Percentiles rank a stretch among this genome's conserved stretches.
Conservation (phyloP, 176 grass and related monocot species). For the Rhynchospora breviuscula region DNA sequence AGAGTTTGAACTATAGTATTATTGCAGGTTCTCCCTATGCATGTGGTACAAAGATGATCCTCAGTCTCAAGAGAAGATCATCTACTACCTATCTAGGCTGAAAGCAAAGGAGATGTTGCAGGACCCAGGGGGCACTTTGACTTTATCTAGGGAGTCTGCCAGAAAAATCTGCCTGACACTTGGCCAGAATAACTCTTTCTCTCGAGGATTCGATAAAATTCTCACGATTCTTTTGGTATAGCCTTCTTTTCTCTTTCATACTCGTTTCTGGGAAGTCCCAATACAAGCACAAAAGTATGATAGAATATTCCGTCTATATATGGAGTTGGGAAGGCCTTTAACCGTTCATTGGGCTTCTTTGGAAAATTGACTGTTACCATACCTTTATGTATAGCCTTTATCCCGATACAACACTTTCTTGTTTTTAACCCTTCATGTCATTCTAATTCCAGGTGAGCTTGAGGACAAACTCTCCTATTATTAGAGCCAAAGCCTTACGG, state of each 20-base stretch:
- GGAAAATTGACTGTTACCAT: background rate
- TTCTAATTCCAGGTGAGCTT: slow-evolving; percentile 61
- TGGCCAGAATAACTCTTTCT: slow-evolving; percentile 88
- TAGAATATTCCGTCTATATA: background rate
- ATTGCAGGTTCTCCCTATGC: slow-evolving; percentile 86
- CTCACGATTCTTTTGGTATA: slow-evolving; percentile 89
- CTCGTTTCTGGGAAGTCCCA: background rate
- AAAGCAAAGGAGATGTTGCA: slow-evolving; percentile 91
- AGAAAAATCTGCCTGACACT: slow-evolving; percentile 91
- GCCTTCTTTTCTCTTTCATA: slow-evolving; percentile 12
- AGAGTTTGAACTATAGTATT: background rate
- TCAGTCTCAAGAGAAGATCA: slow-evolving; percentile 68
- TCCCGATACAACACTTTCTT: background rate
- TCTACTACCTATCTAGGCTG: slow-evolving; percentile 80
- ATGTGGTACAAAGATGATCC: slow-evolving; percentile 94
- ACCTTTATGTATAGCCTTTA: slow-evolving; percentile 1
- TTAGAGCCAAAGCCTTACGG: slow-evolving; percentile 94
- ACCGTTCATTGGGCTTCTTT: background rate
- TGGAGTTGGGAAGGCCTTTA: background rate
- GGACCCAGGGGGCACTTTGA: slow-evolving; percentile 58
- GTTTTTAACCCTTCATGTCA: background rate
- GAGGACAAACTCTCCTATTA: slow-evolving; percentile 94
- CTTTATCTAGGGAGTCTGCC: slow-evolving; percentile 73
- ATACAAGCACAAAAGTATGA: background rate
- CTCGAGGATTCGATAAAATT: slow-evolving; percentile 95